A percentile compares a stretch with the other conserved stretches of the same genome.
These are phyloP conservation scores for Xylaria longipes DNA, from an alignment of 495 filamentous ascomycete genomes.

Conservation along the genomic window DNA sequence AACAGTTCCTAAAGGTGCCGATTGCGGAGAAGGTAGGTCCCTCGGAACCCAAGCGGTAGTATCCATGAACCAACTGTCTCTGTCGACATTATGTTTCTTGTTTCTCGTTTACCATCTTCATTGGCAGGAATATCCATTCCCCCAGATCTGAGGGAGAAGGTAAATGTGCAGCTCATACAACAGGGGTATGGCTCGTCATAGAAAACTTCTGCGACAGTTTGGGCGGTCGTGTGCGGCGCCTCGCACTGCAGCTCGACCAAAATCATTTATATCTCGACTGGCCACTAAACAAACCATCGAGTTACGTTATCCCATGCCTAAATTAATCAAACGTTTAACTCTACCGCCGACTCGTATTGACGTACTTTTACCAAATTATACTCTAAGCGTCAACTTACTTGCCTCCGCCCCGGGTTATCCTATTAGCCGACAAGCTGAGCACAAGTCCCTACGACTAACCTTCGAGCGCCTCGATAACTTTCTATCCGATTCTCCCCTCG, in stretches of 20 bases:
- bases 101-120: not conserved
- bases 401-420: not conserved
- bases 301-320: not conserved
- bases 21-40: not conserved
- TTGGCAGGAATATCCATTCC: not conserved
- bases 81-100: not conserved
- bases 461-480: not conserved
- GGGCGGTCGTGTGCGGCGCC: not conserved
- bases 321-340: not conserved
- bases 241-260: not conserved
- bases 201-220: not conserved
- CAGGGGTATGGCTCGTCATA: not conserved
- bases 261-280: not conserved
- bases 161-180: not conserved
- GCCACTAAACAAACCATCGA: too few species aligned
- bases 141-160: not conserved
- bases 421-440: not conserved
- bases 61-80: too few species aligned
- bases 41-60: not conserved
- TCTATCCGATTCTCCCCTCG: not conserved
- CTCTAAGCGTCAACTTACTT: not conserved
- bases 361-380: not conserved
- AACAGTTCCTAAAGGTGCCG: not conserved
- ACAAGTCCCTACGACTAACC: not conserved
- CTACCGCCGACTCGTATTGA: not conserved